Evolutionary conservation across 768 basidiomycete genomes (phyloP).

Genomic region (Ephemerocybe angulata): DNA sequence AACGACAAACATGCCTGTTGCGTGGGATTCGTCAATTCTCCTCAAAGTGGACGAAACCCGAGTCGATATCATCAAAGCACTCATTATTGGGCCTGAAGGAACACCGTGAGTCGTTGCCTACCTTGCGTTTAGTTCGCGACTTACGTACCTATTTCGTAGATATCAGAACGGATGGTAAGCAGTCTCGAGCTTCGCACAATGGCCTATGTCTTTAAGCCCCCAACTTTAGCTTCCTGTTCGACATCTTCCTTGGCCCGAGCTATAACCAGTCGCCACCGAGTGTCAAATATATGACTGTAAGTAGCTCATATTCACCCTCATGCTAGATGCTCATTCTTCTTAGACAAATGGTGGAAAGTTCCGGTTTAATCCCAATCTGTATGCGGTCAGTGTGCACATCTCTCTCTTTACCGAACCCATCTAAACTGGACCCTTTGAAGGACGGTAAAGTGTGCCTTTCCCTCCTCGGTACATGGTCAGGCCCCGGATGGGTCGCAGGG

Average conservation of each 20-base stretch:
- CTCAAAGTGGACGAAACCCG: slow-evolving; percentile 88
- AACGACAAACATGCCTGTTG: slow-evolving; percentile 90
- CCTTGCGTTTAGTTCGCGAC: background rate
- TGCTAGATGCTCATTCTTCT: background rate
- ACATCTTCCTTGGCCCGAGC: slow-evolving; percentile 86
- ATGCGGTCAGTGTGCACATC: slow-evolving; percentile 60
- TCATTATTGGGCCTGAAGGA: slow-evolving; percentile 89
- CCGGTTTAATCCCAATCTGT: slow-evolving; percentile 93
- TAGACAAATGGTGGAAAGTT: slow-evolving; percentile 86
- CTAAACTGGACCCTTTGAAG: slow-evolving; percentile 29
- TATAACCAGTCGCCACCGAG: slow-evolving; percentile 87
- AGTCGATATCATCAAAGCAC: slow-evolving; percentile 88
- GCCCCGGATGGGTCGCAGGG: slow-evolving; percentile 91
- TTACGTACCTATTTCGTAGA: slow-evolving; percentile 31
- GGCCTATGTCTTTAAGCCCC: background rate
- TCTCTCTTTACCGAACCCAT: background rate
- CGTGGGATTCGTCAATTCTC: slow-evolving; percentile 94
- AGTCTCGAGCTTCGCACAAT: slow-evolving; percentile 22
- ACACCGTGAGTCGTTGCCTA: slow-evolving; percentile 66
- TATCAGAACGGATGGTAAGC: slow-evolving; percentile 89
- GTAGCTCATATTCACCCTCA: slow-evolving; percentile 9
- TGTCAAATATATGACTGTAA: slow-evolving; percentile 61
- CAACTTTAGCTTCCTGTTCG: slow-evolving; percentile 55
- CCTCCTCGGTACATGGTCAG: slow-evolving; percentile 87
- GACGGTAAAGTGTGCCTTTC: slow-evolving; percentile 95